Evolutionary conservation across 1,284 basidiomycete species (phyloP).

Genomic region (Rhodotorula sp.): DNA sequence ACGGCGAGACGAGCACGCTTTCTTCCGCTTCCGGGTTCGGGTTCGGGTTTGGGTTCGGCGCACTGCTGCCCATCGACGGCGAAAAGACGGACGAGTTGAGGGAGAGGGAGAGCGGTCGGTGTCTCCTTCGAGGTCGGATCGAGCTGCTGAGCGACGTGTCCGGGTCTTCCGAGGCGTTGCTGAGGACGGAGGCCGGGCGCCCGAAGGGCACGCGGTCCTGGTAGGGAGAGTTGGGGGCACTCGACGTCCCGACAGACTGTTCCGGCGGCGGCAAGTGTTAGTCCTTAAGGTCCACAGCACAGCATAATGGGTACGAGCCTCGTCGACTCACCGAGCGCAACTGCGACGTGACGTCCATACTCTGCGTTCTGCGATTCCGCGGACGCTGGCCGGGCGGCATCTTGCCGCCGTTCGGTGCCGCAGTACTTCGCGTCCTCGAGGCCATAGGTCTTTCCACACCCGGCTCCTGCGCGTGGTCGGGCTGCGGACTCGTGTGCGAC

Average conservation of each 20-base stretch:
- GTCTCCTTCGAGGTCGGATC: slow-evolving; percentile 21
- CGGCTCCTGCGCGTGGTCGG: neutral
- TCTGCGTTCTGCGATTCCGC: slow-evolving; percentile 25
- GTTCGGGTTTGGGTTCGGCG: neutral
- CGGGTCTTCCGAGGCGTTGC: slow-evolving; percentile 24
- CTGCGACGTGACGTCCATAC: slow-evolving; percentile 32
- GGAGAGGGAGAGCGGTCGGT: slow-evolving; percentile 37
- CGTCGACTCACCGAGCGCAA: neutral
- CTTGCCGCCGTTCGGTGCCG: neutral
- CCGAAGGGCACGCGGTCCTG: slow-evolving; percentile 12
- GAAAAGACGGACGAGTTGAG: slow-evolving; percentile 39
- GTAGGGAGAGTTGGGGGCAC: slow-evolving; percentile 21
- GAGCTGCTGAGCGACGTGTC: neutral
- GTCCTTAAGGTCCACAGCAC: too few species aligned
- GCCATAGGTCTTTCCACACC: neutral
- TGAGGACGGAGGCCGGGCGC: slow-evolving; percentile 24
- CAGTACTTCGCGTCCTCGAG: neutral
- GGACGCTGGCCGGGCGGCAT: neutral
- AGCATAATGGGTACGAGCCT: neutral
- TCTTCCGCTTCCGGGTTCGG: slow-evolving; percentile 25
- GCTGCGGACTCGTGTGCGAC: neutral
- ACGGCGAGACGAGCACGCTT: slow-evolving; percentile 11
- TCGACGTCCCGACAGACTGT: neutral
- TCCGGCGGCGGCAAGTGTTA: too few species aligned
- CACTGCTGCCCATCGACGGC: neutral